These are phyloP conservation scores for Fusarium nygamai DNA, from an alignment of 2,329 filamentous ascomycete genomes.

Conservation along the genomic window DNA sequence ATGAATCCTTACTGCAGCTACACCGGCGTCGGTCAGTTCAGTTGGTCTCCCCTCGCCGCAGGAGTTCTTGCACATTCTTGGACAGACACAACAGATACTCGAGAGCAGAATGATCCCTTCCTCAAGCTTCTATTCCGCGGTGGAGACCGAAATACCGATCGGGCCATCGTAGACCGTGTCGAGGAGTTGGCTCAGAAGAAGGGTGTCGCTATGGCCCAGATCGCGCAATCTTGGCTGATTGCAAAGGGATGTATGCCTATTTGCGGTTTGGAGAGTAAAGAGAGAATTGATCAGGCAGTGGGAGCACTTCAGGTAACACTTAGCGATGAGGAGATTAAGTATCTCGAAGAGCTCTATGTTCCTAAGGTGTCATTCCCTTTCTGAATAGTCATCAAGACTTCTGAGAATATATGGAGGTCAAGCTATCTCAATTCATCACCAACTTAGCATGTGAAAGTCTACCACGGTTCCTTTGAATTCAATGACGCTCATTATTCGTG, in stretches of 20 bases:
- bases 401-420: too few species aligned
- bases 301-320: neutral
- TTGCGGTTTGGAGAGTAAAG: neutral
- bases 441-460: neutral
- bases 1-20: neutral
- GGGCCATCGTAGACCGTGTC: neutral
- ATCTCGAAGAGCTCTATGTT: neutral
- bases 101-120: neutral
- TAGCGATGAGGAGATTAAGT: neutral
- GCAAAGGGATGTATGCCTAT: neutral
- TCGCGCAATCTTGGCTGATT: neutral
- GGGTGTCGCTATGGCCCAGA: neutral
- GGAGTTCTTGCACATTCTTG: neutral
- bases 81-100: neutral
- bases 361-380: neutral
- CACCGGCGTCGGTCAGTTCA: neutral
- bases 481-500: neutral
- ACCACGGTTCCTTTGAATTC: rapidly evolving
- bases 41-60: neutral
- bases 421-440: neutral
- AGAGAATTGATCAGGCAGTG: neutral
- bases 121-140: neutral
- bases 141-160: neutral
- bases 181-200: neutral
- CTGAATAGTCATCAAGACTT: neutral